Evolutionary conservation across 768 basidiomycete species (phyloP).

Genomic region (Chiua virens): DNA sequence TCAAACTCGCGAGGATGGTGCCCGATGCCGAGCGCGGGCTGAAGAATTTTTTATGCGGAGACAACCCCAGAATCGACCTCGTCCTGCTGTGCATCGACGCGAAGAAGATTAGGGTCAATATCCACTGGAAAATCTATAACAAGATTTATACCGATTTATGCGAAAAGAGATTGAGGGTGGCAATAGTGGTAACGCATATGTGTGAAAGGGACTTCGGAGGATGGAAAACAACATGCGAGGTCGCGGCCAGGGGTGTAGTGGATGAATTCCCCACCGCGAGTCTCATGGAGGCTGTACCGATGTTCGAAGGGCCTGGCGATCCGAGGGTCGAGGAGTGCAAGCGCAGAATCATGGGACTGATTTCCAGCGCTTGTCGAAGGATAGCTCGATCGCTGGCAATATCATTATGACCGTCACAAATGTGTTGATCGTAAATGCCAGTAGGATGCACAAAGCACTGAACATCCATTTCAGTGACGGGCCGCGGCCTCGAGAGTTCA

Average conservation of each 20-base stretch:
- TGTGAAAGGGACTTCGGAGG: constrained; percentile 4
- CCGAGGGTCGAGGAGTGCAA: constrained; percentile 17
- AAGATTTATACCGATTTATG: constrained; percentile 18
- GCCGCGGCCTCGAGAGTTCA: too few relatives aligned
- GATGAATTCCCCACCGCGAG: constrained; percentile 9
- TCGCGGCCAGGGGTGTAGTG: constrained; percentile 6
- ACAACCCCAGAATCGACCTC: constrained; percentile 12
- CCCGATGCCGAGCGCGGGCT: constrained; percentile 19
- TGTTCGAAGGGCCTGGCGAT: constrained; percentile 12
- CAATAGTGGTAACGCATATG: constrained; percentile 17
- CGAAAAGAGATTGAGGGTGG: constrained; percentile 8
- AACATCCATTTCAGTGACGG: too few relatives aligned
- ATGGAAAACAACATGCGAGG: constrained; percentile 20
- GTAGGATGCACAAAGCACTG: too few relatives aligned
- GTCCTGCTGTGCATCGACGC: constrained; percentile 23
- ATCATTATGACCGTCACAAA: too few relatives aligned
- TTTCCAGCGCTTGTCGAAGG: constrained; percentile 10
- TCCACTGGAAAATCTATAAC: constrained; percentile 22
- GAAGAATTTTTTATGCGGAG: constrained; percentile 14
- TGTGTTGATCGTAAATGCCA: too few relatives aligned
- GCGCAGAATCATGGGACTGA: constrained; percentile 19
- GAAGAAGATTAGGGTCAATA: constrained; percentile 14
- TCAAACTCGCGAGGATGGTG: neutral
- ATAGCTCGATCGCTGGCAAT: too few relatives aligned
- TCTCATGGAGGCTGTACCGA: constrained; percentile 22